phyloP scores from a whole-genome alignment of 192 early-diverging fungal genomes.

The Linnemannia zychae region DNA sequence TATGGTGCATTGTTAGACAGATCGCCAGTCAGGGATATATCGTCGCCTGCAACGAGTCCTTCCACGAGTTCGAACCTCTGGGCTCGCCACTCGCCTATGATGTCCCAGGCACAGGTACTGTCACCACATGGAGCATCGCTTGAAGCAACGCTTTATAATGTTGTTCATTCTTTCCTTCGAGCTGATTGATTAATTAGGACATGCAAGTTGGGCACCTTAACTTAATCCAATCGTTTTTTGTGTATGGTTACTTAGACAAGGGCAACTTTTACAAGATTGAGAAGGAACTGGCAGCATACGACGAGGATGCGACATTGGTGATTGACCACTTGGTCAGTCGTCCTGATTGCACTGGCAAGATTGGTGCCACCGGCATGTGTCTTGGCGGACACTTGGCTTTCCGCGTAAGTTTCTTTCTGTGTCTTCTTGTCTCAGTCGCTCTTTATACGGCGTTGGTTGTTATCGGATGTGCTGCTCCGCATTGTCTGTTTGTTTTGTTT shows the following conservation, averaged over 20 bases:
- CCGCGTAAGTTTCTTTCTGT: slow-evolving; percentile 52
- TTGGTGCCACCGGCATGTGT: slow-evolving; percentile 73
- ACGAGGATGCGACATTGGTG: slow-evolving; percentile 68
- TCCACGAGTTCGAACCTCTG: slow-evolving; percentile 71
- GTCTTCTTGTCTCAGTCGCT: not conserved
- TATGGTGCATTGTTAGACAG: slow-evolving; percentile 40
- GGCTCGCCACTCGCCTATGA: slow-evolving; percentile 71
- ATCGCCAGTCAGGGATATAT: slow-evolving; percentile 57
- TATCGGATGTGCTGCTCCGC: too few relatives aligned
- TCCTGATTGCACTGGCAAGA: slow-evolving; percentile 68
- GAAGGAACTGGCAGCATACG: slow-evolving; percentile 67
- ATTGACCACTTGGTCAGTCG: slow-evolving; percentile 64
- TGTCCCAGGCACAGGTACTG: slow-evolving; percentile 57
- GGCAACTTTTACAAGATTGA: slow-evolving; percentile 73
- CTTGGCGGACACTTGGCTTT: slow-evolving; percentile 72
- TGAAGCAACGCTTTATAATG: too few relatives aligned
- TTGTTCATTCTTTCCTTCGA: not conserved
- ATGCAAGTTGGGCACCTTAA: not conserved
- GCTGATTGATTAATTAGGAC: not conserved
- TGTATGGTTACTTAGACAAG: slow-evolving; percentile 54
- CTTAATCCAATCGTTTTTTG: not conserved
- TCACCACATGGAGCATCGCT: too few relatives aligned
- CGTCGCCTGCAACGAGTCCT: slow-evolving; percentile 72
- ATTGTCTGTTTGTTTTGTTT: too few relatives aligned
- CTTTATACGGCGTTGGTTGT: not conserved